Evolutionary conservation across 2,329 filamentous ascomycete genomes (phyloP), one percentile per base, ranked within the genome.

Genomic region (Colletotrichum sp.): DNA sequence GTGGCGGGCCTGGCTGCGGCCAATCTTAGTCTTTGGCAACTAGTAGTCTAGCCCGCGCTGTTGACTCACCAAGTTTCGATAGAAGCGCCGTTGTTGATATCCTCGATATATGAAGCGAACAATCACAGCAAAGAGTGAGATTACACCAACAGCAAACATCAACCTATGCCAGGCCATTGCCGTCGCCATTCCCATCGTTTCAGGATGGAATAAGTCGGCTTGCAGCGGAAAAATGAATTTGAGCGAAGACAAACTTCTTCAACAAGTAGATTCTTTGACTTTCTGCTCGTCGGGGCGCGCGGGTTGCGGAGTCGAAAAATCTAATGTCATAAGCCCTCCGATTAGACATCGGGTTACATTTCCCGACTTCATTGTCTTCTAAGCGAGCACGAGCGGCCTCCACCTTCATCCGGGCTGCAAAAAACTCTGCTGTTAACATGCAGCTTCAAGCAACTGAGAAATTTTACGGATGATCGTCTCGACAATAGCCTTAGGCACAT

Each of bases 31-130:
- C n/a, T 51, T 3, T 21, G n/a, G 13, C 43, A 51, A 21, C 9
- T 0, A 51, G 0, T 5, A 21, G 4, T 51, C 2, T 21, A 21
- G 4, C 43, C n/a, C 11, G 6, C n/a, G 43, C n/a, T 13, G 3
- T 51, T 21, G n/a, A 51, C 43, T 51, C n/a, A 51, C 43, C 43
- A 51, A 24, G 21, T 51, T 13, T 2, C 43, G 43, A 21, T 51
- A 21, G 12, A 51, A 51, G n/a, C 43, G n/a, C 3, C 43, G n/a
- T 21, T 51, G 43, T 51, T 21, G n/a, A 21, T 51, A 51, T 51
- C 43, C 43, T 24, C 43, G 43, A 21, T 51, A 51, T 51, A 51
- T 8, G 43, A 51, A 51, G 43, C 43, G 43, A 0, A 21, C 43
- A 51, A 51, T 51, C n/a, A 21, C n/a, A 8, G 43, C 43, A 21